Evolutionary conservation across 352 stramenopile species (phyloP), one percentile per base, ranked within the genome.

Genomic region (Phytopythium vexans): DNA sequence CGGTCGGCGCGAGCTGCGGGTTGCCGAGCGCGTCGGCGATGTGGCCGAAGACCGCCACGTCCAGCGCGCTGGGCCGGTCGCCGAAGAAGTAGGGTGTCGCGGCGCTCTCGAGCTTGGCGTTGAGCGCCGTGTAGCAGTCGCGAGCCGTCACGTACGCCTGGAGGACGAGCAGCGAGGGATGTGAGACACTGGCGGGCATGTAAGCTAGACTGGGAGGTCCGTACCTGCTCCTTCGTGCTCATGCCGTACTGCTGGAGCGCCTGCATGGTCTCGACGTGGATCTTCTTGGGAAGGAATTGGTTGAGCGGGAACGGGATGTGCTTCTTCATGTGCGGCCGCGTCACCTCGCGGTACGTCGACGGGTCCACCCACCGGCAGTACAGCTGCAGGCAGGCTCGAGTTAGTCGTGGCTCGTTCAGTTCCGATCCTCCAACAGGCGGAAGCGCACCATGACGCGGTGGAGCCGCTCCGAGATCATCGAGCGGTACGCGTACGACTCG

Each of bases 341-440:
- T 95, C 49, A 95, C 76, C 54, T 95, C 85, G 7, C 76, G 80
- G 62, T 93, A 95, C 48, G 81, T 92, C 56, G 87, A 70, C 7
- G 81, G 70, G 53, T 95, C 82, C 45, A 93, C 85, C 85, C 85
- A 95, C 37, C 79, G 82, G 54, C 82, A 92, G 59, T 88, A 95
- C 15, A 82, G 48, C 74, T 85, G 31, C n/a, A 31, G n/a, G 10
- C 33, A 15, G 21, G 21, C n/a, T 34, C 12, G 8, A 8, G 3
- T 16, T 12, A 38, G 39, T 32, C 11, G 31, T 15, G 16, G 12
- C 9, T 21, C 8, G 15, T 14, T 7, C 47, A n/a, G 5, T 21
- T 6, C 11, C 7, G 21, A 55, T 38, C 8, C 27, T 37, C 8
- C 27, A 55, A 35, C 9, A 41, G 50, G 4, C 10, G 15, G 34